These are phyloP conservation scores for Arachnomyces sp. DNA, from an alignment of 2,329 filamentous ascomycete species.

Conservation along the genomic window DNA sequence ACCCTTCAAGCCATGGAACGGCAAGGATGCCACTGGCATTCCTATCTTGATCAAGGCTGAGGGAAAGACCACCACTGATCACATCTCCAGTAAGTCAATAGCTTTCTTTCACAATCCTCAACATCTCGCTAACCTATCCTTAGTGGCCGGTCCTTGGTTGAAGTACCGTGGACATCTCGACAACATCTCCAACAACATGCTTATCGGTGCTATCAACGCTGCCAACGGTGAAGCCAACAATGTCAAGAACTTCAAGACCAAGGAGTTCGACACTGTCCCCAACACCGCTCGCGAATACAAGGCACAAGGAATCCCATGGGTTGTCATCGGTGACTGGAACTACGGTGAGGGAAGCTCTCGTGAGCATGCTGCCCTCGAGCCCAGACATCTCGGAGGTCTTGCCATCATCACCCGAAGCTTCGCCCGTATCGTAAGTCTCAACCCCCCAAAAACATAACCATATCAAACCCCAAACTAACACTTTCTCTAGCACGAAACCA, in stretches of 20 bases:
- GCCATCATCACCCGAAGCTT: conserved; percentile 95
- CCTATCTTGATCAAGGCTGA: conserved; percentile 94
- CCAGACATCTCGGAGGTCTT: conserved; percentile 90
- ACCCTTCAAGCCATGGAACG: conserved; percentile 82
- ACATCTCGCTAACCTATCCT: conserved; percentile 12
- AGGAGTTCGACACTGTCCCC: conserved; percentile 79
- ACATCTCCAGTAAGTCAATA: conserved; percentile 61
- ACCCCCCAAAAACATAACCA: background rate
- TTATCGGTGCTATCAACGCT: conserved; percentile 93
- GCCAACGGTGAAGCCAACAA: conserved; percentile 97
- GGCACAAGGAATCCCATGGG: conserved; percentile 91
- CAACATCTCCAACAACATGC: conserved; percentile 99
- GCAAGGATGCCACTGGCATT: conserved; percentile 74
- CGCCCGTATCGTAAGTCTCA: conserved; percentile 67
- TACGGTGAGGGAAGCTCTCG: conserved; percentile 96
- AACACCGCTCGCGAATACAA: conserved; percentile 97
- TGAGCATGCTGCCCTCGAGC: conserved; percentile 97
- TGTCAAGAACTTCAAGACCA: conserved; percentile 81
- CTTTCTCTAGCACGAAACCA: conserved; percentile 75
- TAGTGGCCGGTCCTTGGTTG: conserved; percentile 84
- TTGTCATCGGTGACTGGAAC: conserved; percentile 98
- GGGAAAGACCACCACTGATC: conserved; percentile 95
- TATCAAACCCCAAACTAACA: conserved; percentile 11
- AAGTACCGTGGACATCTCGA: conserved; percentile 98
- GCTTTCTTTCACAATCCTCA: background rate